phyloP scores from a whole-genome alignment of 805 yeast species.

The Yamadazyma ubonensis region DNA sequence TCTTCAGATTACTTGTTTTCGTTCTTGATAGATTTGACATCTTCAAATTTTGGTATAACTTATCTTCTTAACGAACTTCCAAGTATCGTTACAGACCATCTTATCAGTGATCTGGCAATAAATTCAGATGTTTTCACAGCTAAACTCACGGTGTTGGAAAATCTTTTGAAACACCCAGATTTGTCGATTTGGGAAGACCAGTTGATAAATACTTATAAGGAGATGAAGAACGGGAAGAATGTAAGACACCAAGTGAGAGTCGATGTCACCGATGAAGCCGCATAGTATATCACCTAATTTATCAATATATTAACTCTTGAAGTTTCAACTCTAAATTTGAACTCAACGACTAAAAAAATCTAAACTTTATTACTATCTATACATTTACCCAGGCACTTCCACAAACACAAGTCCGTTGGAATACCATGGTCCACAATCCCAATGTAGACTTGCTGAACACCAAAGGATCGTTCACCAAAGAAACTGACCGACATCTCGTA shows the following conservation, averaged over 20 bases:
- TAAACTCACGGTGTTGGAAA: slow-evolving; percentile 23
- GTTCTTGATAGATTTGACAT: slow-evolving; percentile 22
- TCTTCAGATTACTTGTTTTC: slow-evolving; percentile 21
- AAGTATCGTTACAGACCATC: slow-evolving; percentile 20
- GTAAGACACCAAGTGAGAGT: slow-evolving; percentile 19
- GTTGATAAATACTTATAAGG: slow-evolving; percentile 17
- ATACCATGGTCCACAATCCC: slow-evolving; percentile 59
- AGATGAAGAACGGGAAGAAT: slow-evolving; percentile 26
- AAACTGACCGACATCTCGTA: slow-evolving; percentile 42
- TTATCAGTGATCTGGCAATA: slow-evolving; percentile 19
- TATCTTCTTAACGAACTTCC: slow-evolving; percentile 27
- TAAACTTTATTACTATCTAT: not conserved
- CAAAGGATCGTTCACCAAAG: slow-evolving; percentile 40
- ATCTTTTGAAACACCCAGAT: slow-evolving; percentile 17
- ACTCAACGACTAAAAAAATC: too few relatives aligned
- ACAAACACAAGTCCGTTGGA: slow-evolving; percentile 73
- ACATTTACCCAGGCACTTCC: slow-evolving; percentile 72
- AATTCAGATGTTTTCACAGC: slow-evolving; percentile 26
- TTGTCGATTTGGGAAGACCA: slow-evolving; percentile 24
- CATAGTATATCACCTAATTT: too few relatives aligned
- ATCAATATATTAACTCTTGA: too few relatives aligned
- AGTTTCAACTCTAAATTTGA: too few relatives aligned
- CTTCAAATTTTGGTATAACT: slow-evolving; percentile 16
- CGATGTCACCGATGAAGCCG: slow-evolving; percentile 23
- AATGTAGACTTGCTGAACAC: slow-evolving; percentile 33